These are phyloP conservation scores for Coniochaeta prunicola DNA, from an alignment of 2,329 filamentous ascomycete species.

Conservation along the genomic window DNA sequence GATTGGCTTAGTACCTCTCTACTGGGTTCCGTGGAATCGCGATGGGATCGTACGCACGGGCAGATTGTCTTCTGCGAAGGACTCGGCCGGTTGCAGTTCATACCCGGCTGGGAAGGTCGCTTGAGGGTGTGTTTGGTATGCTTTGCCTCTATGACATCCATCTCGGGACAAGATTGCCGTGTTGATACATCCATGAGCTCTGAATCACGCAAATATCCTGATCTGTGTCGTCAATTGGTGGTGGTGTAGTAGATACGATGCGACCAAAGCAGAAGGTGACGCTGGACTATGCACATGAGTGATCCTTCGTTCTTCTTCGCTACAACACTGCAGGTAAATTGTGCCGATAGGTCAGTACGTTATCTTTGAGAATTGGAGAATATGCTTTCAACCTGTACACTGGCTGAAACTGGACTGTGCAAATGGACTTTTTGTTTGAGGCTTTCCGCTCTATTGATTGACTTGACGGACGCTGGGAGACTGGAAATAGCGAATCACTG, in stretches of 20 bases:
- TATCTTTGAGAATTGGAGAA: not conserved
- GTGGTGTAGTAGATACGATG: not conserved
- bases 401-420: not conserved
- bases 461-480: not conserved
- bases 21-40: too few relatives aligned
- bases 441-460: not conserved
- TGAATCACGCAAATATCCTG: not conserved
- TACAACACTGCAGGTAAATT: not conserved
- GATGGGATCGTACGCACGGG: too few relatives aligned
- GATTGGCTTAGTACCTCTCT: not conserved
- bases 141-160: not conserved
- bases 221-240: not conserved
- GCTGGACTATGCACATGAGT: not conserved
- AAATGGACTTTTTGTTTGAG: not conserved
- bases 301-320: not conserved
- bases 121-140: not conserved
- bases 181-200: not conserved
- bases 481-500: too few relatives aligned
- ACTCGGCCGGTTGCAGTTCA: not conserved
- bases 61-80: too few relatives aligned
- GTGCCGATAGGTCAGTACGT: not conserved
- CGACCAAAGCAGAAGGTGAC: not conserved
- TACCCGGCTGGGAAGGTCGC: not conserved
- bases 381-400: not conserved
- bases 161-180: too few relatives aligned